Evolutionary conservation across 1,139 yeast genomes (phyloP).

Genomic region (Nematodospora anomalae): DNA sequence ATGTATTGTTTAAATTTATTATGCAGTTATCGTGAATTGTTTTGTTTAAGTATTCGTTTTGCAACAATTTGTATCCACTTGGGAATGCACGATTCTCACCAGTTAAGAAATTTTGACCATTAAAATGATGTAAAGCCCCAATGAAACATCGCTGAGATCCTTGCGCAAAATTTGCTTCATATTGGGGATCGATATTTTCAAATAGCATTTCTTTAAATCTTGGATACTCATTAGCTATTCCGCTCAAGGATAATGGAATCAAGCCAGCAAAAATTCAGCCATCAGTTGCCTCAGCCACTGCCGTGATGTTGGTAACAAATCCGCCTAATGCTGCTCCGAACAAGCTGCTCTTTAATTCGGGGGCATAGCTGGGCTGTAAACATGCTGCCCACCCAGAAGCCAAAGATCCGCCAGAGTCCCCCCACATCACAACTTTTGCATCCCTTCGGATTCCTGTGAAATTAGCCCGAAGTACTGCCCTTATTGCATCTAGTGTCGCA

Average conservation of each 20-base stretch:
- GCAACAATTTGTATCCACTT: constrained; percentile 20
- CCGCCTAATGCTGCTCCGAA: constrained; percentile 39
- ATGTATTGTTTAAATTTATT: constrained; percentile 13
- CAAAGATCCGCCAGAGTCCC: constrained; percentile 32
- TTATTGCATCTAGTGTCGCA: constrained; percentile 24
- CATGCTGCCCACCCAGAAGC: constrained; percentile 32
- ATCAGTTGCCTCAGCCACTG: constrained; percentile 26
- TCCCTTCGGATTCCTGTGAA: constrained; percentile 21
- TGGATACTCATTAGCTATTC: constrained; percentile 29
- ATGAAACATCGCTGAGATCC: constrained; percentile 8
- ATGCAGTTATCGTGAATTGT: constrained; percentile 24
- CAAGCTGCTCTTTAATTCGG: constrained; percentile 26
- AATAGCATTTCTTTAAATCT: constrained; percentile 8
- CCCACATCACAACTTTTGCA: constrained; percentile 26
- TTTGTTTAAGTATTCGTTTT: constrained; percentile 14
- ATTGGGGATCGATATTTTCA: constrained; percentile 4
- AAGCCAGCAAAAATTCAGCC: constrained; percentile 29
- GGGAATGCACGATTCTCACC: constrained; percentile 11
- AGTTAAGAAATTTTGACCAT: constrained; percentile 8
- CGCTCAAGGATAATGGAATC: constrained; percentile 26
- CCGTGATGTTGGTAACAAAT: constrained; percentile 25
- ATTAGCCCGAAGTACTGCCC: constrained; percentile 21
- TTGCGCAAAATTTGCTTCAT: constrained; percentile 1
- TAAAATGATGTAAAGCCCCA: constrained; percentile 1
- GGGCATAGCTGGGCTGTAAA: constrained; percentile 35